Percentiles rank a stretch among this genome's conserved stretches.
phyloP scores from a whole-genome alignment of 768 basidiomycete species.

The Suillus weaverae region DNA sequence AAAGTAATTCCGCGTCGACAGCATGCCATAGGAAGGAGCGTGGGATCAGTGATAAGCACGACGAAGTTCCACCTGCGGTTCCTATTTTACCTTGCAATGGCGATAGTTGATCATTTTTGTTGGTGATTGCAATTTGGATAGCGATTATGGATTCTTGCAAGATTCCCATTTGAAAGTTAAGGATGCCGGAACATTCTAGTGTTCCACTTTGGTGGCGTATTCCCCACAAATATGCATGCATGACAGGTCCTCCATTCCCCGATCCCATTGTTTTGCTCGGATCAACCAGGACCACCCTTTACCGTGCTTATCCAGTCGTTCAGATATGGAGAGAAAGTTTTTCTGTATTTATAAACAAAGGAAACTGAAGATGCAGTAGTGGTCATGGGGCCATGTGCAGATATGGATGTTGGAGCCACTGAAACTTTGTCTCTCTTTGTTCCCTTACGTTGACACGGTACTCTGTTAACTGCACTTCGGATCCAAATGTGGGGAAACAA shows the following conservation, averaged over 20 bases:
- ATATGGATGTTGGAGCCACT: neutral
- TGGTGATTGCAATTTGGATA: neutral
- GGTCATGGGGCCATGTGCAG: no score
- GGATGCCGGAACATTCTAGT: neutral
- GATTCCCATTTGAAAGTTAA: neutral
- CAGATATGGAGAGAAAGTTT: neutral
- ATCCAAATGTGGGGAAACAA: constrained; percentile 4
- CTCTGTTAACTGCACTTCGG: neutral
- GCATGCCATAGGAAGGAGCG: neutral
- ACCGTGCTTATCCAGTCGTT: neutral
- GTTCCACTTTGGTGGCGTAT: neutral
- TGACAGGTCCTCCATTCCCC: constrained; percentile 4
- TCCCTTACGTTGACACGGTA: constrained; percentile 1
- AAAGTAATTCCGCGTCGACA: neutral
- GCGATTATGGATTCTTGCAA: neutral
- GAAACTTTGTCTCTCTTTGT: neutral
- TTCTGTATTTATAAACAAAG: neutral
- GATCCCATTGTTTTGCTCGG: constrained; percentile 5
- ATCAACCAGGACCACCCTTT: neutral
- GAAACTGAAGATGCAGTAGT: neutral
- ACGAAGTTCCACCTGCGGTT: constrained; percentile 1
- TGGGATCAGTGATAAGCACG: neutral
- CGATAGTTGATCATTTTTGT: constrained; percentile 2
- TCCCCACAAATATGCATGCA: neutral
- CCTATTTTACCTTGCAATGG: constrained; percentile 2